Evolutionary conservation across 1,284 basidiomycete species (phyloP).

Genomic region (Trametes hirsuta): DNA sequence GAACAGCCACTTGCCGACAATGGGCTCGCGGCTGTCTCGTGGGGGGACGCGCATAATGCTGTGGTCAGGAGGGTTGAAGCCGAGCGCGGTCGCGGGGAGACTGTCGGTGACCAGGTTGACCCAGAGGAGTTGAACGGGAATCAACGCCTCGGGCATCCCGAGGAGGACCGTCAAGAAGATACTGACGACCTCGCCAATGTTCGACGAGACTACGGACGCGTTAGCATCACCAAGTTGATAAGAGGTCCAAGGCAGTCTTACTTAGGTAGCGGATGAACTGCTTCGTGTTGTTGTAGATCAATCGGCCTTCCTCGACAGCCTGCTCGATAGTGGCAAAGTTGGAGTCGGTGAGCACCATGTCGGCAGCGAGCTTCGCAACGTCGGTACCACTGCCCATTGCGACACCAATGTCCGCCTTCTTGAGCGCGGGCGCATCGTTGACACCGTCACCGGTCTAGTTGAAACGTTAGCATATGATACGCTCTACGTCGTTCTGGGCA

Average conservation of each 20-base stretch:
- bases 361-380: slow-evolving; percentile 96
- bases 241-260: slow-evolving; percentile 33
- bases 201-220: slow-evolving; percentile 74
- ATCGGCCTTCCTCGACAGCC: slow-evolving; percentile 95
- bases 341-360: slow-evolving; percentile 92
- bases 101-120: slow-evolving; percentile 97
- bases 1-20: slow-evolving; percentile 94
- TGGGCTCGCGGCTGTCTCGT: slow-evolving; percentile 84
- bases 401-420: slow-evolving; percentile 97
- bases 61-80: slow-evolving; percentile 96
- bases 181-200: slow-evolving; percentile 97
- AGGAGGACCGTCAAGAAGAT: slow-evolving; percentile 97
- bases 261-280: slow-evolving; percentile 95
- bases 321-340: slow-evolving; percentile 93
- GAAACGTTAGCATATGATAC: slow-evolving; percentile 11
- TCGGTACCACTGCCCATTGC: slow-evolving; percentile 99
- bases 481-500: slow-evolving; percentile 4
- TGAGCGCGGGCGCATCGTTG: slow-evolving; percentile 96
- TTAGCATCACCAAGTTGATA: neutral
- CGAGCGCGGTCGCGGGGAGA: slow-evolving; percentile 96
- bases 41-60: slow-evolving; percentile 96
- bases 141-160: slow-evolving; percentile 98
- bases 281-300: slow-evolving; percentile 99
- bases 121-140: slow-evolving; percentile 97
- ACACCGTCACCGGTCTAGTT: slow-evolving; percentile 88